These are phyloP conservation scores for Penicillium ochrochloron DNA, from an alignment of 495 filamentous ascomycete species.

Conservation along the genomic window DNA sequence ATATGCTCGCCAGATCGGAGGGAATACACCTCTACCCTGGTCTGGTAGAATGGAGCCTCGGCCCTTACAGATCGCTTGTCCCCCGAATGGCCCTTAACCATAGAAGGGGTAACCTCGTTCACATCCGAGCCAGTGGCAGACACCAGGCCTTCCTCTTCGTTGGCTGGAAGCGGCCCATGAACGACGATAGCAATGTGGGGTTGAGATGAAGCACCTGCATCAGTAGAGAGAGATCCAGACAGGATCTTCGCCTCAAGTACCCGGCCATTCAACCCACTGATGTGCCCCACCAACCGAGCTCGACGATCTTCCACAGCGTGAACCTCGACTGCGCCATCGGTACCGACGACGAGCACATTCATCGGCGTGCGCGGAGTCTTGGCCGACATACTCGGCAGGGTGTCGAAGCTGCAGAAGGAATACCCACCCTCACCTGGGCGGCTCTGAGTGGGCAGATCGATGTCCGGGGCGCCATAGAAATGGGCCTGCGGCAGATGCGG, in stretches of 20 bases:
- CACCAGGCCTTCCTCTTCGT: slow-evolving; percentile 38
- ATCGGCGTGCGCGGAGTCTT: slow-evolving; percentile 57
- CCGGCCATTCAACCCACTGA: slow-evolving; percentile 78
- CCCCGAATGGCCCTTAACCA: slow-evolving; percentile 28
- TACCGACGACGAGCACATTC: slow-evolving; percentile 76
- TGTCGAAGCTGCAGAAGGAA: slow-evolving; percentile 82
- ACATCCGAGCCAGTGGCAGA: slow-evolving; percentile 46
- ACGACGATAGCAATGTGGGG: slow-evolving; percentile 77
- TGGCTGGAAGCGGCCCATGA: slow-evolving; percentile 67
- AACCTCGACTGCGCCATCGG: slow-evolving; percentile 74
- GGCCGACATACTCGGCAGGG: slow-evolving; percentile 54
- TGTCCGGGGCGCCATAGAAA: slow-evolving; percentile 63
- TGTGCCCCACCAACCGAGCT: slow-evolving; percentile 63
- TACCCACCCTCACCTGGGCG: slow-evolving; percentile 60
- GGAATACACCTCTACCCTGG: slow-evolving; percentile 84
- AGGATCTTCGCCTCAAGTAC: slow-evolving; percentile 82
- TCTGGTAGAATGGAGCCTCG: slow-evolving; percentile 68
- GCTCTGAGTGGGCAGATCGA: slow-evolving; percentile 46
- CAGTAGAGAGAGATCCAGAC: slow-evolving; percentile 54
- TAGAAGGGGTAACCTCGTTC: slow-evolving; percentile 40
- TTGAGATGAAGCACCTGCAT: slow-evolving; percentile 45
- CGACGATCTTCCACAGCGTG: slow-evolving; percentile 69
- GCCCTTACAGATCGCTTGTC: slow-evolving; percentile 38
- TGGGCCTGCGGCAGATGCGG: slow-evolving; percentile 83
- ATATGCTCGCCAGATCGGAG: slow-evolving; percentile 69